Base-by-base conservation (phyloP, 805 yeast species). In the Blastobotrys muscicola region DNA sequence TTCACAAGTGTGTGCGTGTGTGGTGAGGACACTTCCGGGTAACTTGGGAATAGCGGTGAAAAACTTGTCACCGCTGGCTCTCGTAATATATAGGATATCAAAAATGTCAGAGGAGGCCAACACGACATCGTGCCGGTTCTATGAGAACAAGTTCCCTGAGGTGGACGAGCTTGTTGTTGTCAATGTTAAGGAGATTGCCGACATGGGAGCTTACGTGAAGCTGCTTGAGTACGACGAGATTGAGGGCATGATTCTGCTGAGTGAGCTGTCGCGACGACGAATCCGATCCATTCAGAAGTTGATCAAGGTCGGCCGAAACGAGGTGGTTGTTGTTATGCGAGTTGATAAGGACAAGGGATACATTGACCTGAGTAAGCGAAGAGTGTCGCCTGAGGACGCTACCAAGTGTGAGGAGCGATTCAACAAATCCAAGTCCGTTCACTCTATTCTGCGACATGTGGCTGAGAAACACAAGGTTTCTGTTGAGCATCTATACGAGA, bases 121-220 rank as follows among this genome's bases (percentile, higher is more conserved):
- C 53, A 63, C 68, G 33, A 80, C 95, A 38, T 81, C 85, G 65
- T 89, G 96, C 72, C 82, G 98, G 71, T 92, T 83, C 69, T 92
- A 92, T 66, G 98, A 90, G 69, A 92, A 89, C 78, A 90, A 89
- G 68, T 92, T 80, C 72, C 98, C 98, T 48, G 98, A 92, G 68
- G 95, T 92, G 59, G 98, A 92, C 56, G 98, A 92, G 65, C 94
- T 92, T 55, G 97, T 92, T 52, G 90, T 92, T 94, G 98, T 92
- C 62, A 92, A 92, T 67, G 98, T 92, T 49, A 63, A 63, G 59
- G 68, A 63, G 48, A 92, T 92, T 57, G 98, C 97, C 54, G 98
- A 92, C 67, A 92, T 92, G 98, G 98, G 98, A 47, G 98, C 98
- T 10, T 92, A 92, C 65, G 70, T 92, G 52, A 90, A 87, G 66